A percentile compares a stretch with the other conserved stretches of the same genome.
Conservation (phyloP, 2,329 filamentous ascomycete genomes). For the Nothomitra cinnamomea region DNA sequence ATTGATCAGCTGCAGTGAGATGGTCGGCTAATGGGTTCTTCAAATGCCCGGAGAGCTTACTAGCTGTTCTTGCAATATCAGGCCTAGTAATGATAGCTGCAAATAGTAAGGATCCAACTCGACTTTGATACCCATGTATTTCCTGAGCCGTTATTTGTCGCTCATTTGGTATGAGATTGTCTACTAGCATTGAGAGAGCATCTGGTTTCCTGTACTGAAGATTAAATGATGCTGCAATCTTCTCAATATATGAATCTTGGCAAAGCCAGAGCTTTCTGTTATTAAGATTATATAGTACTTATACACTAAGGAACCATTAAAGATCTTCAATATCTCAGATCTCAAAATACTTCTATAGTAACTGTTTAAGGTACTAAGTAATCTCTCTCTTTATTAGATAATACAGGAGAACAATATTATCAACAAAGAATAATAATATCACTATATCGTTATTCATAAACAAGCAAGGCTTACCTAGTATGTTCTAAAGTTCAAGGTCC, state of each 20-base stretch:
- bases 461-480: constrained; percentile 9
- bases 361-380: constrained; percentile 12
- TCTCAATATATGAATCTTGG: constrained; percentile 14
- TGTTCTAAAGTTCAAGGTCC: constrained; percentile 9
- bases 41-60: background rate
- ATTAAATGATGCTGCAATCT: constrained; percentile 11
- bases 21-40: constrained; percentile 5
- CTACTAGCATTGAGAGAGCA: constrained; percentile 4
- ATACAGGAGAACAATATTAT: constrained; percentile 15
- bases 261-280: constrained; percentile 7
- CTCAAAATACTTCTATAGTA: constrained; percentile 11
- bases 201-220: constrained; percentile 7
- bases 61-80: constrained; percentile 7
- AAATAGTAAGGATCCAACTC: constrained; percentile 8
- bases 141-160: constrained; percentile 14
- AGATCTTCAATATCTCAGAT: constrained; percentile 15
- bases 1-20: constrained; percentile 2
- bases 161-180: constrained; percentile 20
- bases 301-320: constrained; percentile 15
- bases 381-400: constrained; percentile 5
- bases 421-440: constrained; percentile 16
- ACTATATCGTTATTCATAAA: constrained; percentile 6
- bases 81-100: constrained; percentile 6
- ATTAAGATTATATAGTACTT: constrained; percentile 10
- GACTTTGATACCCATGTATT: constrained; percentile 13